phyloP scores from a whole-genome alignment of 768 basidiomycete species.

The Sarcodon aspratus region DNA sequence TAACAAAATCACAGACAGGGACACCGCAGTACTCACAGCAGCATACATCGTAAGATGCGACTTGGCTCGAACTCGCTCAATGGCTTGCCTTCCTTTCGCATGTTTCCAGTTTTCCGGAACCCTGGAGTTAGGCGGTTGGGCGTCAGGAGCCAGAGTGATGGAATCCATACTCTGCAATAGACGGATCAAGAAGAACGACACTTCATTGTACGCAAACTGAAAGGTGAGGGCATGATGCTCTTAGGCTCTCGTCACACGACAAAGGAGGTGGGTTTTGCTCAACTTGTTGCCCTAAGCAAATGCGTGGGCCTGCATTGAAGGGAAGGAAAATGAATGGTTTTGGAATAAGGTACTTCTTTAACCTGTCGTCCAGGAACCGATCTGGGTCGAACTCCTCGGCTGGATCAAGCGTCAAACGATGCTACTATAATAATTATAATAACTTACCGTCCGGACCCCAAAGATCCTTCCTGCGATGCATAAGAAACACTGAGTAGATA shows the following conservation, averaged over 20 bases:
- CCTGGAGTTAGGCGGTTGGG: slow-evolving; percentile 19
- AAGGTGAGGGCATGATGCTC: not conserved
- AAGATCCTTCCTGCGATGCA: slow-evolving; percentile 32
- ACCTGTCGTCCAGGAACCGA: slow-evolving; percentile 48
- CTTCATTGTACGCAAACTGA: slow-evolving; percentile 43
- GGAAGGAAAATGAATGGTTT: slow-evolving; percentile 64
- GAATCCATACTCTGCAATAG: slow-evolving; percentile 36
- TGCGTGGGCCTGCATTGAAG: slow-evolving; percentile 58
- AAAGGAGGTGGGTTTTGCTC: slow-evolving; percentile 4
- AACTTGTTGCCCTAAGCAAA: slow-evolving; percentile 45
- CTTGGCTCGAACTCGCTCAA: slow-evolving; percentile 27
- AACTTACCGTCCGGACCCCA: slow-evolving; percentile 43
- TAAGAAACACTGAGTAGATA: slow-evolving; percentile 16
- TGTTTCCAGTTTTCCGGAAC: slow-evolving; percentile 20
- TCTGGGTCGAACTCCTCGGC: slow-evolving; percentile 46
- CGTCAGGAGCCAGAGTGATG: slow-evolving; percentile 26
- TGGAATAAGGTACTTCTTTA: slow-evolving; percentile 38
- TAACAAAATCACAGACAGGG: not conserved
- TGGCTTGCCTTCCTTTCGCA: slow-evolving; percentile 23
- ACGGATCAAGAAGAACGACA: slow-evolving; percentile 41
- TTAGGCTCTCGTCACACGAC: slow-evolving; percentile 5
- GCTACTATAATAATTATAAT: not conserved
- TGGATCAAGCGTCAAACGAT: slow-evolving; percentile 2
- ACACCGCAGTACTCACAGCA: slow-evolving; percentile 19
- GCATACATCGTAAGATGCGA: slow-evolving; percentile 32